Evolutionary conservation across 2,329 filamentous ascomycete species (phyloP).

Genomic region (Epichloe bromicola): DNA sequence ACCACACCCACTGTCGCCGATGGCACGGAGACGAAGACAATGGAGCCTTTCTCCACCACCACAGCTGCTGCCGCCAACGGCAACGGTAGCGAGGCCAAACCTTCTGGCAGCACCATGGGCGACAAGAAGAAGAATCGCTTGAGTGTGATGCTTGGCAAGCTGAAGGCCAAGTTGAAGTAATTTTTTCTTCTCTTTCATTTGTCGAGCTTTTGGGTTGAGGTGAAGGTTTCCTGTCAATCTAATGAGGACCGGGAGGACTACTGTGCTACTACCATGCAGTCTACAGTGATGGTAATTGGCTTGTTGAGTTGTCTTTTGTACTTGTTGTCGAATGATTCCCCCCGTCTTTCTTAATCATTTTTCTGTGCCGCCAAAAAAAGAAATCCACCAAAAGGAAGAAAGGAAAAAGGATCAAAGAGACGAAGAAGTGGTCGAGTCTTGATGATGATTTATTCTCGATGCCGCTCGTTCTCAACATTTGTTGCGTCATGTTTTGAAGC

Average conservation of each 20-base stretch:
- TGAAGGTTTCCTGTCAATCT: neutral
- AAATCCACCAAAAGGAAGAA: neutral
- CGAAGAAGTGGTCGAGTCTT: neutral
- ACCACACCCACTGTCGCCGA: slow-evolving; percentile 10
- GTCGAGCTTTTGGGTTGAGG: slow-evolving; percentile 10
- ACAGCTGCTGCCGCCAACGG: slow-evolving; percentile 1
- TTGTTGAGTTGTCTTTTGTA: slow-evolving; percentile 21
- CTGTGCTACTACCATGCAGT: slow-evolving; percentile 8
- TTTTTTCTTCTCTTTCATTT: neutral
- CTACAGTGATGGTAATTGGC: slow-evolving; percentile 17
- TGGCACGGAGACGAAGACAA: slow-evolving; percentile 11
- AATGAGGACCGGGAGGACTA: slow-evolving; percentile 5
- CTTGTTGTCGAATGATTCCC: slow-evolving; percentile 27
- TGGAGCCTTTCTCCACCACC: slow-evolving; percentile 5
- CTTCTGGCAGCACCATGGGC: slow-evolving; percentile 23
- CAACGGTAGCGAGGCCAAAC: slow-evolving; percentile 7
- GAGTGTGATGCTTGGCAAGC: slow-evolving; percentile 48
- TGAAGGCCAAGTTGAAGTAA: slow-evolving; percentile 33
- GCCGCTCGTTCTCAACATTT: too few species aligned
- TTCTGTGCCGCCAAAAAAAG: neutral
- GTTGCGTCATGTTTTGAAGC: too few species aligned
- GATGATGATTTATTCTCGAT: too few species aligned
- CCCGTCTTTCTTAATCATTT: slow-evolving; percentile 12
- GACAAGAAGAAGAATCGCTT: slow-evolving; percentile 57
- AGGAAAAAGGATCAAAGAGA: neutral